Evolutionary conservation across 106 monocot species (phyloP).

Genomic region (Acorus calamus): DNA sequence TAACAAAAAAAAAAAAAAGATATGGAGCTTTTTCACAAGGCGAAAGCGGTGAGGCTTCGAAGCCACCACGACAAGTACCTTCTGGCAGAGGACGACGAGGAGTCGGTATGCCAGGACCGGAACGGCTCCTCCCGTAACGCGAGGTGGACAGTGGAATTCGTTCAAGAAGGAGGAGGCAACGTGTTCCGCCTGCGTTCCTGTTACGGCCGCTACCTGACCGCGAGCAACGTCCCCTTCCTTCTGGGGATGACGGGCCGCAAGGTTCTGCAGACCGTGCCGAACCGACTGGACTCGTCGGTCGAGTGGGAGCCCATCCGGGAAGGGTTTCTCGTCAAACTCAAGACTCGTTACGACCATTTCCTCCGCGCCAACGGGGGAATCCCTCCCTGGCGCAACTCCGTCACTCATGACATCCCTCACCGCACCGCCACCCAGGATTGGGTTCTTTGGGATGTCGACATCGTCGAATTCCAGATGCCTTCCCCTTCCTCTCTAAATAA

Average conservation of each 20-base stretch:
- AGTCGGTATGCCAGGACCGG: conserved; percentile 43
- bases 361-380: conserved; percentile 70
- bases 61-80: conserved; percentile 65
- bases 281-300: conserved; percentile 66
- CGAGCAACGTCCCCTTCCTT: conserved; percentile 74
- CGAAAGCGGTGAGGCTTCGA: conserved; percentile 38
- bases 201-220: conserved; percentile 67
- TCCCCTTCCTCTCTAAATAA: not conserved
- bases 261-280: conserved; percentile 54
- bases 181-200: conserved; percentile 49
- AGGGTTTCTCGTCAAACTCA: conserved; percentile 40
- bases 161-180: not conserved
- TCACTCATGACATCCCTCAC: conserved; percentile 87
- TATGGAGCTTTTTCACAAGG: conserved; percentile 49
- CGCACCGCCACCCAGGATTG: conserved; percentile 74
- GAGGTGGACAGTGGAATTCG: conserved; percentile 30
- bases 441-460: conserved; percentile 24
- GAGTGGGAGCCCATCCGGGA: conserved; percentile 91
- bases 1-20: not conserved
- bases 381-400: conserved; percentile 82
- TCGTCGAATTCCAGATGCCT: not conserved
- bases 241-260: conserved; percentile 80
- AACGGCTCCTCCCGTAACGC: conserved; percentile 14
- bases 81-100: conserved; percentile 45
- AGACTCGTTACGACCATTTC: conserved; percentile 48